Evolutionary conservation across 805 yeast genomes (phyloP).

Genomic region (Saccharomycopsis sp.): DNA sequence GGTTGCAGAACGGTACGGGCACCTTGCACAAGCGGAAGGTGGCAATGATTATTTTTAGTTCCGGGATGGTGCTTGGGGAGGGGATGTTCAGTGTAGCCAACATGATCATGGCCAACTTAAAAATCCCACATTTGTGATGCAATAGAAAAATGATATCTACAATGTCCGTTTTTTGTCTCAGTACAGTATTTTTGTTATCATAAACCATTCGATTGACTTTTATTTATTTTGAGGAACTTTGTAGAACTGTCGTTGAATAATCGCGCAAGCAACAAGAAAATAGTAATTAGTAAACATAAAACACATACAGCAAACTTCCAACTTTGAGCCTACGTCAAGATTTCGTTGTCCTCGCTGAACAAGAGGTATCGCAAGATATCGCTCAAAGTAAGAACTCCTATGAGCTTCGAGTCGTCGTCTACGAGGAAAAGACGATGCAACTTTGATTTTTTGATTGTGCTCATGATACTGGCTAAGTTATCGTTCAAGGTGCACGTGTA

Average conservation of each 20-base stretch:
- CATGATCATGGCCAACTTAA: slow-evolving; percentile 67
- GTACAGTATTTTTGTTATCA: not conserved
- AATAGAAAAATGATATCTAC: not conserved
- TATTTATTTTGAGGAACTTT: too few relatives aligned
- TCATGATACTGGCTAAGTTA: slow-evolving; percentile 81
- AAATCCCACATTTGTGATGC: slow-evolving; percentile 49
- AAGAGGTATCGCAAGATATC: slow-evolving; percentile 83
- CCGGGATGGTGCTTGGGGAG: slow-evolving; percentile 91
- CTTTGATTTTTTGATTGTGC: slow-evolving; percentile 85
- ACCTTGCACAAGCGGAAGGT: slow-evolving; percentile 46
- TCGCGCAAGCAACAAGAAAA: not conserved
- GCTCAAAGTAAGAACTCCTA: slow-evolving; percentile 84
- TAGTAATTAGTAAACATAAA: not conserved
- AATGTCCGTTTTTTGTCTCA: not conserved
- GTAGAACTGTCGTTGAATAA: too few relatives aligned
- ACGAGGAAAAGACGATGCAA: slow-evolving; percentile 90
- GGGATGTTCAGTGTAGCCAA: slow-evolving; percentile 81
- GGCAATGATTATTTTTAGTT: slow-evolving; percentile 76
- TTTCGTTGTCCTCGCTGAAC: slow-evolving; percentile 40
- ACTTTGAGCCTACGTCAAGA: not conserved
- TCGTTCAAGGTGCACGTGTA: slow-evolving; percentile 90
- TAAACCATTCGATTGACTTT: not conserved
- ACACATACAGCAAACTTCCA: not conserved
- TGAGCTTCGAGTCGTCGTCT: slow-evolving; percentile 67
- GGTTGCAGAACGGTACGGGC: slow-evolving; percentile 40